Percentiles rank a stretch among this genome's conserved stretches.
Conservation (phyloP, 2,329 filamentous ascomycete species). For the Pseudocercospora vitis region DNA sequence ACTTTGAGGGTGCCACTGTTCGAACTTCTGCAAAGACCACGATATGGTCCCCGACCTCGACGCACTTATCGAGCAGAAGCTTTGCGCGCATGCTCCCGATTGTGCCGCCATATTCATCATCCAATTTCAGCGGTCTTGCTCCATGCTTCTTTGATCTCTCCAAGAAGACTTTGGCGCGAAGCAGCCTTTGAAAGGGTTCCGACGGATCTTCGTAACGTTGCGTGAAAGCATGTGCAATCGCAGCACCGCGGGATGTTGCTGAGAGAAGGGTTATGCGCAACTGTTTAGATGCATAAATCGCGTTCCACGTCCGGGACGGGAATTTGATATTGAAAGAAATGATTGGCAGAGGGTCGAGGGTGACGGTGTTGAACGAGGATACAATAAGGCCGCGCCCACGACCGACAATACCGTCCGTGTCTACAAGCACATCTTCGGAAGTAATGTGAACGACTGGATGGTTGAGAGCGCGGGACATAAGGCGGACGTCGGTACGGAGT, state of each 20-base stretch:
- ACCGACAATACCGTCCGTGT: constrained; percentile 14
- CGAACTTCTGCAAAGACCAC: constrained; percentile 48
- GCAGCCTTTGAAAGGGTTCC: constrained; percentile 26
- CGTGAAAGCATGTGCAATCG: constrained; percentile 38
- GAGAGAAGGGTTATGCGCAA: constrained; percentile 56
- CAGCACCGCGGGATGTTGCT: constrained; percentile 33
- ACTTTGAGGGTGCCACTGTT: not conserved
- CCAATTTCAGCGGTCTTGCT: not conserved
- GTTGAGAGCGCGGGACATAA: constrained; percentile 50
- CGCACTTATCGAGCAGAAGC: constrained; percentile 39
- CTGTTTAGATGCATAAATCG: constrained; percentile 44
- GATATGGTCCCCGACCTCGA: constrained; percentile 49
- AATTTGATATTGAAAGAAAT: constrained; percentile 62
- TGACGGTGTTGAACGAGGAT: constrained; percentile 62
- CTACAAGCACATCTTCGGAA: constrained; percentile 24
- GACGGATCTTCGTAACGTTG: constrained; percentile 26
- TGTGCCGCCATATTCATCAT: constrained; percentile 19
- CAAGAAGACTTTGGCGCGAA: not conserved
- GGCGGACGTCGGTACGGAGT: constrained; percentile 10
- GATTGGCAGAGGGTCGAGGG: constrained; percentile 55
- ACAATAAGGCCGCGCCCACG: constrained; percentile 56
- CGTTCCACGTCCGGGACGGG: constrained; percentile 57
- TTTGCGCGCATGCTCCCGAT: constrained; percentile 39
- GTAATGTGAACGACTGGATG: constrained; percentile 61
- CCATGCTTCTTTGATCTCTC: constrained; percentile 1